phyloP scores from a whole-genome alignment of 495 filamentous ascomycete genomes.

The Penicillium paxilli region DNA sequence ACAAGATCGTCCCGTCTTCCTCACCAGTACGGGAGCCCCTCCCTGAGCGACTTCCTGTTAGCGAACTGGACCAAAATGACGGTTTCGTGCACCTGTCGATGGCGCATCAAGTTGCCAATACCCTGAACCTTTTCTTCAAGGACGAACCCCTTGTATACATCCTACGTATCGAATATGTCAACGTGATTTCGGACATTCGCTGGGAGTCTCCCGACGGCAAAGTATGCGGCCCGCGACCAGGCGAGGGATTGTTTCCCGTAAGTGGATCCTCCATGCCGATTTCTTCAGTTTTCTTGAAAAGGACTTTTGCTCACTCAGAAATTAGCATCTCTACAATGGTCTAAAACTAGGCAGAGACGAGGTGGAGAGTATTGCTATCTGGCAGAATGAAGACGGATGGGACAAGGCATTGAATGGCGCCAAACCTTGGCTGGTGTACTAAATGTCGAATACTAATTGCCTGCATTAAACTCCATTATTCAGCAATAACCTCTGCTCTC shows the following conservation, averaged over 20 bases:
- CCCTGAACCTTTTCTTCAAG: conserved; percentile 66
- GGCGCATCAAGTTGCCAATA: conserved; percentile 42
- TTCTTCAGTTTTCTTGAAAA: not conserved
- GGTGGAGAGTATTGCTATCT: conserved; percentile 44
- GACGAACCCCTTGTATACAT: conserved; percentile 73
- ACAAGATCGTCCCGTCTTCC: conserved; percentile 46
- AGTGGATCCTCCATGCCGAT: conserved; percentile 10
- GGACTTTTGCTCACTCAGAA: conserved; percentile 2
- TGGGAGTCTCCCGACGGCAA: conserved; percentile 46
- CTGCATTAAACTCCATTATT: not conserved
- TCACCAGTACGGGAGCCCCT: conserved; percentile 42
- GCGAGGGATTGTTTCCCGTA: conserved; percentile 48
- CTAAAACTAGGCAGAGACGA: conserved; percentile 44
- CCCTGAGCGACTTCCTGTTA: conserved; percentile 42
- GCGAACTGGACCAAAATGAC: conserved; percentile 39
- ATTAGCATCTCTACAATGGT: conserved; percentile 48
- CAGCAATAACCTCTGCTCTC: not conserved
- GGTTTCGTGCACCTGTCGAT: conserved; percentile 47
- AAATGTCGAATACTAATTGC: not conserved
- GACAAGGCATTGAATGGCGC: conserved; percentile 39
- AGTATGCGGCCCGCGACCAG: conserved; percentile 39
- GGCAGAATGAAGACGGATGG: conserved; percentile 49
- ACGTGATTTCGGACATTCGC: conserved; percentile 37
- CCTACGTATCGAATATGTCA: conserved; percentile 72
- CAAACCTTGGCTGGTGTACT: conserved; percentile 43